phyloP scores from a whole-genome alignment of 2,329 filamentous ascomycete genomes.

The Alternaria rosae region DNA sequence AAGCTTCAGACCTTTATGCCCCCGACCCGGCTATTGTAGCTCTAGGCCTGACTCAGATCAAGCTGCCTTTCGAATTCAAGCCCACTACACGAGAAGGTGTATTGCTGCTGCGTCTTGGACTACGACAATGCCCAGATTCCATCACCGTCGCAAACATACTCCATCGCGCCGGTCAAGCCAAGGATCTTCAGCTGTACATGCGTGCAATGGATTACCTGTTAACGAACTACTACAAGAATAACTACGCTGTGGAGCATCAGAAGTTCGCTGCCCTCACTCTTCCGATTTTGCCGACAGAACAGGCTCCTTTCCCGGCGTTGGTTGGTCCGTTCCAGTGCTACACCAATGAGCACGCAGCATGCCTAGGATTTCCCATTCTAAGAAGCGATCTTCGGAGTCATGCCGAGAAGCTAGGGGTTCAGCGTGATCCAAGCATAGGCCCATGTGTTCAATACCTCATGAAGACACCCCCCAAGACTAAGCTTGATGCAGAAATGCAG shows the following conservation, averaged over 20 bases:
- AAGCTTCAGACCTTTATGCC: conserved; percentile 46
- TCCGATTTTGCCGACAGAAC: conserved; percentile 73
- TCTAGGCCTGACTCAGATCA: conserved; percentile 59
- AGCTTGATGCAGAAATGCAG: conserved; percentile 70
- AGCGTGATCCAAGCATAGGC: conserved; percentile 78
- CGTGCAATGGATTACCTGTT: conserved; percentile 84
- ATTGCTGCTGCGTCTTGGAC: conserved; percentile 76
- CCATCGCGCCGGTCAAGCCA: conserved; percentile 64
- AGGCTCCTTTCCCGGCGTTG: conserved; percentile 66
- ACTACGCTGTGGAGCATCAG: conserved; percentile 70
- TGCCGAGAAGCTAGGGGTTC: conserved; percentile 85
- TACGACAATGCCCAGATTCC: conserved; percentile 74
- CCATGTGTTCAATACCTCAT: conserved; percentile 79
- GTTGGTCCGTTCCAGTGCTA: conserved; percentile 81
- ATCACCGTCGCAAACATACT: conserved; percentile 81
- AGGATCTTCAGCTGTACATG: conserved; percentile 64
- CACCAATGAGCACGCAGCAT: conserved; percentile 76
- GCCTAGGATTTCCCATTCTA: conserved; percentile 83
- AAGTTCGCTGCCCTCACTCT: conserved; percentile 55
- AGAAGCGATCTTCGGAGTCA: conserved; percentile 78
- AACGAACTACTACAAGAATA: conserved; percentile 77
- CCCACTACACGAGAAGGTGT: conserved; percentile 65
- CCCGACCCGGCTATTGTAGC: conserved; percentile 43
- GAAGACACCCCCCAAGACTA: conserved; percentile 72
- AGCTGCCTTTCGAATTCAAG: conserved; percentile 77